These are phyloP conservation scores for Asterophora parasitica DNA, from an alignment of 768 basidiomycete genomes.

Conservation along the genomic window DNA sequence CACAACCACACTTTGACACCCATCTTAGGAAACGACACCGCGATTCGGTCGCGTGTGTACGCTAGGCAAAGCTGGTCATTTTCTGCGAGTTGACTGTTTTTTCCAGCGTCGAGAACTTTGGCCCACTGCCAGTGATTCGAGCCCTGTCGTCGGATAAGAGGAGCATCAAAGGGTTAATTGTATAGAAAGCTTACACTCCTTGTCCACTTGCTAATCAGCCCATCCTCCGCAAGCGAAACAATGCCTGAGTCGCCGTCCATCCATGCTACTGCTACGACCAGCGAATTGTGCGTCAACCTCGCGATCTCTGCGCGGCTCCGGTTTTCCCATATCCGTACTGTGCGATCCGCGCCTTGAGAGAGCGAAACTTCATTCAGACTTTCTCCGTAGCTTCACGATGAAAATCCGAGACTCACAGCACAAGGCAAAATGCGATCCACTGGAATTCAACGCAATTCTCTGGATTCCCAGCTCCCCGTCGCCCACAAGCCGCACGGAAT, in stretches of 20 bases:
- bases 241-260: conserved; percentile 54
- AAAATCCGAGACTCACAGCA: conserved; percentile 37
- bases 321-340: conserved; percentile 62
- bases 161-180: not conserved
- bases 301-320: conserved; percentile 45
- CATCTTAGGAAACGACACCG: conserved; percentile 52
- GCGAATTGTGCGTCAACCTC: conserved; percentile 47
- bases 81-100: conserved; percentile 26
- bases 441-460: conserved; percentile 45
- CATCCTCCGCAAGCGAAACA: conserved; percentile 53
- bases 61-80: conserved; percentile 48
- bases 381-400: no score
- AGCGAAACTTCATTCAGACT: no score
- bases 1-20: conserved; percentile 66
- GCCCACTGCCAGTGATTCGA: conserved; percentile 52
- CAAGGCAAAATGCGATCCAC: conserved; percentile 53
- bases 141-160: conserved; percentile 26
- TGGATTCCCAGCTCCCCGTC: conserved; percentile 43
- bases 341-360: conserved; percentile 47
- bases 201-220: conserved; percentile 56
- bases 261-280: conserved; percentile 51
- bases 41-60: conserved; percentile 52
- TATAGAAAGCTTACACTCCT: conserved; percentile 37
- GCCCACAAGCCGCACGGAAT: conserved; percentile 36
- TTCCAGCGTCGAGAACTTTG: conserved; percentile 47